Evolutionary conservation across 2,329 filamentous ascomycete genomes (phyloP).

Genomic region (Scedosporium aurantiacum): DNA sequence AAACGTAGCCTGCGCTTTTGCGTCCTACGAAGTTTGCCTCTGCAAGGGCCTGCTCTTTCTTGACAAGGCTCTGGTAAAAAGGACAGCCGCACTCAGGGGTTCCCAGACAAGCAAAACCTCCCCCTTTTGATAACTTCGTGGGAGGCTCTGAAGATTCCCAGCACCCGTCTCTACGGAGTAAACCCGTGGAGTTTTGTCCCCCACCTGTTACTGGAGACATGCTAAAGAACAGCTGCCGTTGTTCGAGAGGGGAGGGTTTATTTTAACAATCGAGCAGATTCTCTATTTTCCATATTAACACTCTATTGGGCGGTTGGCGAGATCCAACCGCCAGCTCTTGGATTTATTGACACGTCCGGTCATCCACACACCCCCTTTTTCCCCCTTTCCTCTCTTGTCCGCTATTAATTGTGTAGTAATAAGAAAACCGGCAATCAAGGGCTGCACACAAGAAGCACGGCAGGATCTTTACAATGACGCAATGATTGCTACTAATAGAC

Average conservation of each 20-base stretch:
- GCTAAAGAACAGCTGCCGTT: not conserved
- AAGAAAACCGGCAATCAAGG: not conserved
- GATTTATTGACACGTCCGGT: not conserved
- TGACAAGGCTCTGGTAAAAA: not conserved
- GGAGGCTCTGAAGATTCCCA: too few relatives aligned
- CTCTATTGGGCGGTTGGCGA: not conserved
- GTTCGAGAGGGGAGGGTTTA: not conserved
- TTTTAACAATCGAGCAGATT: not conserved
- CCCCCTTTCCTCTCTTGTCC: not conserved
- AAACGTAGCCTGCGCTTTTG: not conserved
- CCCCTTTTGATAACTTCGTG: not conserved
- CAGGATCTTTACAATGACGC: not conserved
- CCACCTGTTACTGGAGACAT: not conserved
- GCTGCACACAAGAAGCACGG: not conserved
- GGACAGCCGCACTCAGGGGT: not conserved
- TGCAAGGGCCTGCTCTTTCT: not conserved
- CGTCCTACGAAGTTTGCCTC: not conserved
- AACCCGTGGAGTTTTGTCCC: too few relatives aligned
- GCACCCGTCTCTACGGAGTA: too few relatives aligned
- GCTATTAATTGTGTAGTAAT: not conserved
- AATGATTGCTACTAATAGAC: not conserved
- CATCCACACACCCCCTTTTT: not conserved
- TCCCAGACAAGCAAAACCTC: not conserved
- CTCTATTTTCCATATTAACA: conserved; percentile 6
- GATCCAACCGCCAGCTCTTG: not conserved